Conservation (phyloP, 2,329 filamentous ascomycete genomes). For the Colletotrichum horii region DNA sequence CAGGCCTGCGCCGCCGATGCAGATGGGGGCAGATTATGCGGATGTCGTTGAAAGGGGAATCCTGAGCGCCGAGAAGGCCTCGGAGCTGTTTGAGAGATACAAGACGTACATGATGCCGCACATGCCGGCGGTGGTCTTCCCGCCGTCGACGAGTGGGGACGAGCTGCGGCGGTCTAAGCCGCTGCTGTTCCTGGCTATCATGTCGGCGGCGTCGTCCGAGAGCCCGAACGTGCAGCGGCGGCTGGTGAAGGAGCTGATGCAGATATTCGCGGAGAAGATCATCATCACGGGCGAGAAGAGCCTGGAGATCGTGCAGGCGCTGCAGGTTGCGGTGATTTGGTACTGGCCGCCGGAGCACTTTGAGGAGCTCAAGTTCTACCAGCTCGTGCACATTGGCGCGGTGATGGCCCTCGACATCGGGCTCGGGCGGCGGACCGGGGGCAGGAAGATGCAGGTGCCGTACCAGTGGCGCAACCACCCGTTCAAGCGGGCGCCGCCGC, state of each 20-base stretch:
- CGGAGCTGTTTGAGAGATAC: constrained; percentile 63
- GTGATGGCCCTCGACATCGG: constrained; percentile 86
- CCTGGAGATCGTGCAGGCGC: constrained; percentile 80
- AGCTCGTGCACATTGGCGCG: constrained; percentile 80
- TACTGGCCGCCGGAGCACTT: constrained; percentile 84
- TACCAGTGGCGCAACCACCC: constrained; percentile 46
- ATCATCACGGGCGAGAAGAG: constrained; percentile 80
- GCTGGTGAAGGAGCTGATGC: constrained; percentile 73
- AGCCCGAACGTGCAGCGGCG: constrained; percentile 60
- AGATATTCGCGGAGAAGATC: constrained; percentile 74
- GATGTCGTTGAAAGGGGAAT: constrained; percentile 66
- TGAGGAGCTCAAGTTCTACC: constrained; percentile 89
- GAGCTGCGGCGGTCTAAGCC: constrained; percentile 66
- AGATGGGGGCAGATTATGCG: constrained; percentile 31
- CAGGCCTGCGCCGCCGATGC: constrained; percentile 12
- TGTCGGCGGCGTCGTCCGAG: constrained; percentile 69
- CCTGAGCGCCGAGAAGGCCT: constrained; percentile 59
- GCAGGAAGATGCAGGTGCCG: constrained; percentile 11
- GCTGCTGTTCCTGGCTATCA: constrained; percentile 72
- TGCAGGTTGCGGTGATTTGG: constrained; percentile 80
- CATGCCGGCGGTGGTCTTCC: constrained; percentile 67
- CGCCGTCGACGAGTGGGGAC: constrained; percentile 54
- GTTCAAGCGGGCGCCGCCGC: constrained; percentile 45
- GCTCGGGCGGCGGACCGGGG: constrained; percentile 59
- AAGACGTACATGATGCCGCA: constrained; percentile 64